Percentiles rank a stretch among this genome's conserved stretches.
phyloP scores from a whole-genome alignment of 2,329 filamentous ascomycete species.

The Fusarium sp. region DNA sequence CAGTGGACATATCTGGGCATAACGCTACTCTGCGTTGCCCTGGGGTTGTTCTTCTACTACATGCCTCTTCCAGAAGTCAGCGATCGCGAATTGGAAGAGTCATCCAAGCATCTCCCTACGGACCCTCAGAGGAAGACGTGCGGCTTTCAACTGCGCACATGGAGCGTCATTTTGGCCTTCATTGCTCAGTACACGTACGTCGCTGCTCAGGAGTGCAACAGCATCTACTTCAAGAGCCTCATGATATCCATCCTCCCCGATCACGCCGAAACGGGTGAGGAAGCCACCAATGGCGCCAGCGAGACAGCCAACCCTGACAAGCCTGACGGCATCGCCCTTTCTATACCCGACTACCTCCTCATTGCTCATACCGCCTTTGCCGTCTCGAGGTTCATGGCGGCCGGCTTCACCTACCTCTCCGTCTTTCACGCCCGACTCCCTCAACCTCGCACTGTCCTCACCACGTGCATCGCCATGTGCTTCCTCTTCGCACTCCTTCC shows the following conservation, averaged over 20 bases:
- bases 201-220: slow-evolving; percentile 76
- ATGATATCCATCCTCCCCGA: slow-evolving; percentile 57
- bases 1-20: slow-evolving; percentile 91
- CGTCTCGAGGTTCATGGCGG: slow-evolving; percentile 77
- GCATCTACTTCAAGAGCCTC: slow-evolving; percentile 69
- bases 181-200: slow-evolving; percentile 84
- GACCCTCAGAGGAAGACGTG: slow-evolving; percentile 63
- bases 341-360: slow-evolving; percentile 75
- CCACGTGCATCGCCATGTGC: slow-evolving; percentile 70
- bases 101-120: slow-evolving; percentile 61
- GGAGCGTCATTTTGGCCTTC: slow-evolving; percentile 76
- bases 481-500: slow-evolving; percentile 66
- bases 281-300: slow-evolving; percentile 39
- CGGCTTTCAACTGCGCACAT: slow-evolving; percentile 66
- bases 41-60: slow-evolving; percentile 78
- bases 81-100: slow-evolving; percentile 65
- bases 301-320: slow-evolving; percentile 49
- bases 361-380: slow-evolving; percentile 81
- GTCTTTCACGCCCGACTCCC: slow-evolving; percentile 63
- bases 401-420: slow-evolving; percentile 70
- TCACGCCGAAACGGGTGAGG: slow-evolving; percentile 32
- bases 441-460: slow-evolving; percentile 77
- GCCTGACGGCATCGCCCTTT: slow-evolving; percentile 62
- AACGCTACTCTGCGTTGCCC: slow-evolving; percentile 77
- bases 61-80: slow-evolving; percentile 73